phyloP scores from a whole-genome alignment of 2,329 filamentous ascomycete genomes.

The Bipolaris bicolor region DNA sequence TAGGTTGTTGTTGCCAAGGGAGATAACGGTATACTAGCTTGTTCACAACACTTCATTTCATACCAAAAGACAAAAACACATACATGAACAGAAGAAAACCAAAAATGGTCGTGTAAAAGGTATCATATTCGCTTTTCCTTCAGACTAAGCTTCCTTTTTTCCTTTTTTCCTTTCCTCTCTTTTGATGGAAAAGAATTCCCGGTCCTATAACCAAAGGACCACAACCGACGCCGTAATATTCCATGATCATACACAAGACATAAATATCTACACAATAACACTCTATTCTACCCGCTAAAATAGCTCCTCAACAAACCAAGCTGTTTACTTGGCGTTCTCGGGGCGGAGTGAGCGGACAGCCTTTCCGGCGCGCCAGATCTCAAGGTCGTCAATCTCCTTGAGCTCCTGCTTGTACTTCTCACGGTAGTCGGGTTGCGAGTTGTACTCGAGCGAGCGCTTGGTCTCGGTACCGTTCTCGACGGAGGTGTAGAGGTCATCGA shows the following conservation, averaged over 20 bases:
- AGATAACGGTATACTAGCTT: not conserved
- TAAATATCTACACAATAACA: slow-evolving; percentile 34
- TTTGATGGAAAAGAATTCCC: not conserved
- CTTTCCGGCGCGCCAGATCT: slow-evolving; percentile 99
- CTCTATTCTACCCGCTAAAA: slow-evolving; percentile 7
- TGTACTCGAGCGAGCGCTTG: slow-evolving; percentile 95
- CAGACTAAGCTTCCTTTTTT: slow-evolving; percentile 2
- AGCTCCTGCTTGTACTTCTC: slow-evolving; percentile 98
- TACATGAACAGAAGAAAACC: too few relatives aligned
- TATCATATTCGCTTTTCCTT: slow-evolving; percentile 8
- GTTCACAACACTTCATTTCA: too few relatives aligned
- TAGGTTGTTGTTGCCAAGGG: too few relatives aligned
- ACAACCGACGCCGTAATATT: slow-evolving; percentile 26
- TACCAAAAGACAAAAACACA: too few relatives aligned
- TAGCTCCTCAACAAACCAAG: slow-evolving; percentile 1
- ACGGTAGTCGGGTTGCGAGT: slow-evolving; percentile 93
- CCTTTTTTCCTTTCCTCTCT: not conserved
- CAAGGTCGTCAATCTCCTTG: slow-evolving; percentile 95
- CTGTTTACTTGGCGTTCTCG: slow-evolving; percentile 46
- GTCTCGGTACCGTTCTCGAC: slow-evolving; percentile 94
- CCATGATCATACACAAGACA: slow-evolving; percentile 25
- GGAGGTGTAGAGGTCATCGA: slow-evolving; percentile 94
- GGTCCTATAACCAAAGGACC: not conserved
- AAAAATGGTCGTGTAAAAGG: not conserved
- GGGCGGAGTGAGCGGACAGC: slow-evolving; percentile 70